phyloP scores from a whole-genome alignment of 176 grass and related monocot genomes.

The Avena insularis region DNA sequence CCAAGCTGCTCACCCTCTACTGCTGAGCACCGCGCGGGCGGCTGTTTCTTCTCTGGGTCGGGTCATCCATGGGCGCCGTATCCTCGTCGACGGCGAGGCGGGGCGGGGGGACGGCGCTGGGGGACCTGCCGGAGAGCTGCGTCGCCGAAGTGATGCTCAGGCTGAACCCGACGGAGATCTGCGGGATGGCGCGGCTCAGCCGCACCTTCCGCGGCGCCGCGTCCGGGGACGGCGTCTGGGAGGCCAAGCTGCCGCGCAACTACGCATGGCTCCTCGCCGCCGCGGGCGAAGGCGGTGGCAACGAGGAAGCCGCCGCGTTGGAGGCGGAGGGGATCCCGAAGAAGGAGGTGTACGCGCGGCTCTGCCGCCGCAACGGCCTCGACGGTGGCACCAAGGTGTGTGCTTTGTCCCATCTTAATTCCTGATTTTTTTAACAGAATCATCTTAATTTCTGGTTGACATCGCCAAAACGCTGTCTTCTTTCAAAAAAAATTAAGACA shows the following conservation, averaged over 20 bases:
- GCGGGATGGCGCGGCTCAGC: constrained; percentile 74
- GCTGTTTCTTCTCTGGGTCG: constrained; percentile 9
- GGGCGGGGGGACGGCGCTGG: constrained; percentile 50
- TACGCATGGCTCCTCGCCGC: constrained; percentile 68
- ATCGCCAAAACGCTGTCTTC: constrained; percentile 3
- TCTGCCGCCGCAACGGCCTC: constrained; percentile 68
- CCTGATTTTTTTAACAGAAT: neutral
- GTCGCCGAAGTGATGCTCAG: constrained; percentile 91
- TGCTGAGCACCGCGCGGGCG: constrained; percentile 14
- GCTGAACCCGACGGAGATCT: constrained; percentile 83
- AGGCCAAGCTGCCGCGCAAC: constrained; percentile 86
- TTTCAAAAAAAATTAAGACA: neutral
- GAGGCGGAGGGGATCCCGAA: constrained; percentile 54
- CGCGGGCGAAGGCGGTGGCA: constrained; percentile 24
- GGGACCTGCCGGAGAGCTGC: constrained; percentile 82
- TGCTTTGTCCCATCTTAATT: constrained; percentile 10
- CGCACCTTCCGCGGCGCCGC: constrained; percentile 74
- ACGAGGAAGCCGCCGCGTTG: constrained; percentile 9
- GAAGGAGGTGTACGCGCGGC: constrained; percentile 83
- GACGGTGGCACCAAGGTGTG: constrained; percentile 76
- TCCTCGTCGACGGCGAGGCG: constrained; percentile 49
- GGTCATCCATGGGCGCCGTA: constrained; percentile 67
- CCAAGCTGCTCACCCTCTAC: constrained; percentile 85
- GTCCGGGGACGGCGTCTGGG: constrained; percentile 81
- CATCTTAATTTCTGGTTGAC: constrained; percentile 10